phyloP scores from a whole-genome alignment of 2,329 filamentous ascomycete species.

The Massarina eburnea region DNA sequence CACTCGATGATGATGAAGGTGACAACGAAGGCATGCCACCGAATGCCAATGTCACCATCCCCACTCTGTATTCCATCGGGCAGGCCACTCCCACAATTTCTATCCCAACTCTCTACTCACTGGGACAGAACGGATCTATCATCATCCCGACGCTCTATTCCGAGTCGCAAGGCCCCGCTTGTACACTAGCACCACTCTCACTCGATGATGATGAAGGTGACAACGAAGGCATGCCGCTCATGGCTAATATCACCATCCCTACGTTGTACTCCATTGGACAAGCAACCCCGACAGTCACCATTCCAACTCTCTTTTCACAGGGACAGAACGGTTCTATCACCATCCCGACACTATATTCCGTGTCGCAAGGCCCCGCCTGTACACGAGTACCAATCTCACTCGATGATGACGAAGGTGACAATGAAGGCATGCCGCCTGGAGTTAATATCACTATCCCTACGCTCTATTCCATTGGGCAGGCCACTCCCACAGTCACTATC shows the following conservation, averaged over 20 bases:
- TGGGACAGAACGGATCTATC: not conserved
- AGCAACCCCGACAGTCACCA: not conserved
- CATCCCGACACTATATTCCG: not conserved
- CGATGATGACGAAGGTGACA: conserved; percentile 32
- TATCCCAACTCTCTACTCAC: not conserved
- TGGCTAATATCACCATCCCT: not conserved
- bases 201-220: conserved; percentile 28
- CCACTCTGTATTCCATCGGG: not conserved
- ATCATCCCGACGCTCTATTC: not conserved
- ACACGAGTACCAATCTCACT: not conserved
- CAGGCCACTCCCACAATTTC: not conserved
- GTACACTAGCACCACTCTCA: not conserved
- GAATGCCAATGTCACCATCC: not conserved
- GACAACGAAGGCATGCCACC: conserved; percentile 15
- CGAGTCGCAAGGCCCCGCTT: not conserved
- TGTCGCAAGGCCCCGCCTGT: not conserved
- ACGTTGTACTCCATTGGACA: not conserved
- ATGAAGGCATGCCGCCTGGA: conserved; percentile 9
- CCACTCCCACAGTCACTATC: not conserved
- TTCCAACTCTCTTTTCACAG: not conserved
- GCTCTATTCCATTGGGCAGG: not conserved
- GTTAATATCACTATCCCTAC: not conserved
- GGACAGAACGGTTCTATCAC: not conserved
- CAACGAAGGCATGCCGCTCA: conserved; percentile 11
- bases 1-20: conserved; percentile 27